Evolutionary conservation across 176 grass and related monocot species (phyloP).

Genomic region (Leersia perrieri): DNA sequence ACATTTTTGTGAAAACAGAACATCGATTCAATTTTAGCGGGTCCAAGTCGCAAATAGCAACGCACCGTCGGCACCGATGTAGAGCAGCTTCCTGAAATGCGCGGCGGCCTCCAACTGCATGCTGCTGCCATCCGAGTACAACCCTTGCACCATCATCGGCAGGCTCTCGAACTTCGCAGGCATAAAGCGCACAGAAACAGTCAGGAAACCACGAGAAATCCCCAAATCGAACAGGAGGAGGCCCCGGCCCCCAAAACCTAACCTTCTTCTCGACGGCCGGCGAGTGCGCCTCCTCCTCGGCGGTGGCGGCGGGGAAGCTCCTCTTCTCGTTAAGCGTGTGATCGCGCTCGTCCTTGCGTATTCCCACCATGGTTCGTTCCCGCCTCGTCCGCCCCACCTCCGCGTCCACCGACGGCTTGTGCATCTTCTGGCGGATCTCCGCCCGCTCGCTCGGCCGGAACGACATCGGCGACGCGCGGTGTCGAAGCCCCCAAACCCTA

Average conservation of each 20-base stretch:
- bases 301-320: neutral
- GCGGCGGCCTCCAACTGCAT: constrained; percentile 46
- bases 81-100: constrained; percentile 55
- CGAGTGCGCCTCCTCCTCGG: constrained; percentile 2
- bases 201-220: neutral
- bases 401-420: constrained; percentile 53
- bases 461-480: constrained; percentile 29
- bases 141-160: constrained; percentile 25
- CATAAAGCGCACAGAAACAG: neutral
- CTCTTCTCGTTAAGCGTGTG: constrained; percentile 46
- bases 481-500: neutral
- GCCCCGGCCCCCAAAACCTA: neutral
- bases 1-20: neutral
- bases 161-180: constrained; percentile 36
- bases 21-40: neutral
- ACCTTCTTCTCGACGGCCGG: constrained; percentile 37
- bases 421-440: constrained; percentile 42
- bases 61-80: constrained; percentile 49
- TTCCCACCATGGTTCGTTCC: constrained; percentile 10
- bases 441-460: constrained; percentile 55
- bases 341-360: constrained; percentile 43
- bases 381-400: constrained; percentile 44
- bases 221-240: neutral
- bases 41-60: too few relatives aligned
- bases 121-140: constrained; percentile 50